phyloP scores from a whole-genome alignment of 495 filamentous ascomycete genomes.

The Annulohypoxylon bovei region DNA sequence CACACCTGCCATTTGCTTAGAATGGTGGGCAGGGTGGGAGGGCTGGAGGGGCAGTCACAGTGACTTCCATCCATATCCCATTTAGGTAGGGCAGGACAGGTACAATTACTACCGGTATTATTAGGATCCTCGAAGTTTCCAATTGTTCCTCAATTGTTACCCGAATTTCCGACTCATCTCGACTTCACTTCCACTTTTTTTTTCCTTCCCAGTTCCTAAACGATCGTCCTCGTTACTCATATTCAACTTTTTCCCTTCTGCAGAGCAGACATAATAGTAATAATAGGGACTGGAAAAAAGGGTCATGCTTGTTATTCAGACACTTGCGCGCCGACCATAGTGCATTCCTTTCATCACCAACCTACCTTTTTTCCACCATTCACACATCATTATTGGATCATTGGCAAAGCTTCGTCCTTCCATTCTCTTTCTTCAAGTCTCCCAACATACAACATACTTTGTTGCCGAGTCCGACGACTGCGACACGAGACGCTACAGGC shows the following conservation, averaged over 20 bases:
- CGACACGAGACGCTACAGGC: constrained; percentile 28
- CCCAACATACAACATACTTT: constrained; percentile 9
- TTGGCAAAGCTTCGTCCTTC: constrained; percentile 24
- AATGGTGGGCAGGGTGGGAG: neutral
- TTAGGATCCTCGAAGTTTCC: constrained; percentile 34
- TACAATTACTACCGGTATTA: constrained; percentile 17
- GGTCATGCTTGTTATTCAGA: constrained; percentile 13
- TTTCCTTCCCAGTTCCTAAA: constrained; percentile 19
- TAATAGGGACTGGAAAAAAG: constrained; percentile 20
- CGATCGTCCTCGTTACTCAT: constrained; percentile 10
- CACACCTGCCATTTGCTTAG: constrained; percentile 17
- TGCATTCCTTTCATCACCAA: constrained; percentile 35
- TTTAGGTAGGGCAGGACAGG: constrained; percentile 16
- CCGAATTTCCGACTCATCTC: constrained; percentile 22
- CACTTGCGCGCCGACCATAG: constrained; percentile 8
- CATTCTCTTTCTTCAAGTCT: constrained; percentile 16
- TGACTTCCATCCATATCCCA: neutral
- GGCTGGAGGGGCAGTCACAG: neutral
- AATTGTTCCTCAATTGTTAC: neutral
- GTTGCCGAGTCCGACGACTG: neutral
- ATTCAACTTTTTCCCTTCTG: constrained; percentile 29
- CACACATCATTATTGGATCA: constrained; percentile 5
- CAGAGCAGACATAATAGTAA: constrained; percentile 37
- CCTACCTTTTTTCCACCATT: constrained; percentile 19
- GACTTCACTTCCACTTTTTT: constrained; percentile 30